Percentiles rank a stretch among this genome's conserved stretches.
Evolutionary conservation across 306 rosid species (phyloP).

Genomic region (Glycine latifolia): DNA sequence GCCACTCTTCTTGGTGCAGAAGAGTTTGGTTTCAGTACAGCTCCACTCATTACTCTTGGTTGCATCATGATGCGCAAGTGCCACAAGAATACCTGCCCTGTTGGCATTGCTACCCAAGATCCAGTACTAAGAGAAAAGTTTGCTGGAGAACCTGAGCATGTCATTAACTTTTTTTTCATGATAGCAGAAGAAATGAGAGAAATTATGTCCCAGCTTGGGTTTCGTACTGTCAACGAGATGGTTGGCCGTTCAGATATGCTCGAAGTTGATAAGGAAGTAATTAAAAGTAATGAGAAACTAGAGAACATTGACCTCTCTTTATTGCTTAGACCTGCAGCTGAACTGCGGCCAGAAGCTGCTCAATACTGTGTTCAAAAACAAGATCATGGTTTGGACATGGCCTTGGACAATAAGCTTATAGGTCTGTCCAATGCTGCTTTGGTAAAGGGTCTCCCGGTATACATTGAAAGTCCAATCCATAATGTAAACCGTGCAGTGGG

Average conservation of each 20-base stretch:
- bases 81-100: conserved; percentile 31
- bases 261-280: conserved; percentile 10
- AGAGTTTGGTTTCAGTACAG: conserved; percentile 26
- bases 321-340: conserved; percentile 33
- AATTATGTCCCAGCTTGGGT: conserved; percentile 22
- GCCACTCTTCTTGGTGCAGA: conserved; percentile 24
- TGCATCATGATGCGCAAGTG: conserved; percentile 29
- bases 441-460: conserved; percentile 20
- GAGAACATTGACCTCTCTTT: conserved; percentile 25
- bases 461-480: conserved; percentile 16
- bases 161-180: conserved; percentile 27
- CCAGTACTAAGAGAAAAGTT: conserved; percentile 24
- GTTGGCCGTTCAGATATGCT: conserved; percentile 25
- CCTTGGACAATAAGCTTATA: conserved; percentile 25
- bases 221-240: conserved; percentile 15
- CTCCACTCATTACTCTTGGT: conserved; percentile 27
- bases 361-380: conserved; percentile 25
- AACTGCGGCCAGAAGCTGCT: conserved; percentile 31
- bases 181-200: conserved; percentile 19
- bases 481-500: conserved; percentile 24
- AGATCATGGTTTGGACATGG: conserved; percentile 25
- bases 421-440: conserved; percentile 17
- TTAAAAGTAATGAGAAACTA: conserved; percentile 16
- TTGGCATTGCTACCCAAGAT: conserved; percentile 33
- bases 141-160: conserved; percentile 28